Evolutionary conservation across 805 yeast genomes (phyloP).

Genomic region (Metschnikowia cubensis): DNA sequence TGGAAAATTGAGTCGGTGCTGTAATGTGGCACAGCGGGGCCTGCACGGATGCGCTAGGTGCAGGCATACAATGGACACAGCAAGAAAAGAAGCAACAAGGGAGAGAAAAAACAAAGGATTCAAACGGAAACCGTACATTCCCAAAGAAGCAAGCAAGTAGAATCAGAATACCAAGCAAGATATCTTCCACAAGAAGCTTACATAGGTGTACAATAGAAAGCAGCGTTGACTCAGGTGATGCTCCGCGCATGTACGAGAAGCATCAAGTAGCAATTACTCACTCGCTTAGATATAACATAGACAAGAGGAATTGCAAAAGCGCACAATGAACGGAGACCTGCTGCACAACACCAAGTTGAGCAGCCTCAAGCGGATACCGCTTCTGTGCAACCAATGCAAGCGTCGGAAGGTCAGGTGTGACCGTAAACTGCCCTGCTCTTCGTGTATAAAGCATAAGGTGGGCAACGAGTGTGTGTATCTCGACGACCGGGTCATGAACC

Average conservation of each 20-base stretch:
- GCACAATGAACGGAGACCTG: not conserved
- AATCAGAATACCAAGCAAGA: too few species aligned
- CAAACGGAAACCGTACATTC: too few species aligned
- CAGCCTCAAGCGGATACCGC: conserved; percentile 18
- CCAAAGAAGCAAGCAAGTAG: too few species aligned
- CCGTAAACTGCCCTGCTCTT: conserved; percentile 31
- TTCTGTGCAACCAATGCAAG: conserved; percentile 35
- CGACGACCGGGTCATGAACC: conserved; percentile 13
- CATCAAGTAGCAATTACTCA: too few species aligned
- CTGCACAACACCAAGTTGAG: not conserved
- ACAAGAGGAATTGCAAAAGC: not conserved
- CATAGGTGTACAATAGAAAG: not conserved
- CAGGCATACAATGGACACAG: too few species aligned
- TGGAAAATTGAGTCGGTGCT: conserved; percentile 15
- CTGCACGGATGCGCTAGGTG: too few species aligned
- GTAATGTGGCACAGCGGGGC: too few species aligned
- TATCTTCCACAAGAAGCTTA: too few species aligned
- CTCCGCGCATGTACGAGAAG: too few species aligned
- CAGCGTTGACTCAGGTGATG: not conserved
- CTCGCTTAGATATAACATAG: too few species aligned
- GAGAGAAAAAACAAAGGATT: too few species aligned
- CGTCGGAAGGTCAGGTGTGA: conserved; percentile 38
- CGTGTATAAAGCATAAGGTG: conserved; percentile 27
- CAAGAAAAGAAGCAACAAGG: too few species aligned
- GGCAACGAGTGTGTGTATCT: conserved; percentile 24